Conservation (phyloP, 352 stramenopile genomes). For the Peronosclerospora sorghi region DNA sequence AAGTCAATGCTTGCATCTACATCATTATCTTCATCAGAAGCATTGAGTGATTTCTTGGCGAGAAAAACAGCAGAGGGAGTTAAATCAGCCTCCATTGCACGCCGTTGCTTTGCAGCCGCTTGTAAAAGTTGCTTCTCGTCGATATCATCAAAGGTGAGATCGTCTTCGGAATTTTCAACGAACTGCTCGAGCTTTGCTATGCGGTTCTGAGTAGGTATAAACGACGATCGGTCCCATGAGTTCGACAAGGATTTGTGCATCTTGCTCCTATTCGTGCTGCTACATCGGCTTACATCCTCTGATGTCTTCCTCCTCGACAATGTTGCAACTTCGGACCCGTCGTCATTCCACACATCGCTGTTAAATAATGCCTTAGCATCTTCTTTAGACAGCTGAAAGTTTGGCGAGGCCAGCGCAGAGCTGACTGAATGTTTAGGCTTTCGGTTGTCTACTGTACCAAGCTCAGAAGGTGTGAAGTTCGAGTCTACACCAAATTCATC, state of each 20-base stretch:
- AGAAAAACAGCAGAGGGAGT: conserved; percentile 8
- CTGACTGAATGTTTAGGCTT: too few species aligned
- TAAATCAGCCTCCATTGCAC: conserved; percentile 6
- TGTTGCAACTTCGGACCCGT: conserved; percentile 12
- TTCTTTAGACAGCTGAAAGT: conserved; percentile 69
- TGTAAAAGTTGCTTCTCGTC: conserved; percentile 54
- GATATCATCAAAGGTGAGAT: conserved; percentile 53
- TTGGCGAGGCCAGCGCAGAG: conserved; percentile 9
- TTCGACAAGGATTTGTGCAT: conserved; percentile 10
- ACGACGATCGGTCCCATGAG: conserved; percentile 47
- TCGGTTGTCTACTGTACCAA: too few species aligned
- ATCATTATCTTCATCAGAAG: conserved; percentile 21
- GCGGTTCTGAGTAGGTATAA: conserved; percentile 51
- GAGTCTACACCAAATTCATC: conserved; percentile 64
- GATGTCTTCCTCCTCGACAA: not conserved
- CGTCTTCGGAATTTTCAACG: conserved; percentile 56
- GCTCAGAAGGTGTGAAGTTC: conserved; percentile 22
- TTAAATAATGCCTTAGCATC: conserved; percentile 56
- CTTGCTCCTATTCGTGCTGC: conserved; percentile 1
- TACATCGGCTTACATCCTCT: conserved; percentile 2
- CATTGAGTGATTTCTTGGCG: conserved; percentile 9
- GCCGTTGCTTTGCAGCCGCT: conserved; percentile 28
- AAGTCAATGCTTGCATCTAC: conserved; percentile 16
- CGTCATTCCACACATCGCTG: conserved; percentile 64
- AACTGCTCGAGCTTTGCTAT: conserved; percentile 65